Conservation (phyloP, 164 flowering plant genomes). For the Magnolia officinalis region DNA sequence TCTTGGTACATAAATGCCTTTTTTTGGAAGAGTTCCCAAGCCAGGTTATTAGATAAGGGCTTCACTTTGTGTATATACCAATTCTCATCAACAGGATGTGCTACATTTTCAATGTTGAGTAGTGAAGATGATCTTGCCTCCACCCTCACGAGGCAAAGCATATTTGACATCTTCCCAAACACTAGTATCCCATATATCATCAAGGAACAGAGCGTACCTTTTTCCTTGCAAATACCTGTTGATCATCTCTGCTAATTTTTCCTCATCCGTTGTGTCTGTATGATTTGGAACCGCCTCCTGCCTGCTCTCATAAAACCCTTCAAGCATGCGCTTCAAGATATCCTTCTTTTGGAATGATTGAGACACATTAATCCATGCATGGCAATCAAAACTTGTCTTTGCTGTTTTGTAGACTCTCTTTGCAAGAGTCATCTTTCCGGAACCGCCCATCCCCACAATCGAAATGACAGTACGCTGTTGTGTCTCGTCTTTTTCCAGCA, state of each 20-base stretch:
- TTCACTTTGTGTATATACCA: not conserved
- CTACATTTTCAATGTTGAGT: too few species aligned
- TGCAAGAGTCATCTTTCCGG: slow-evolving; percentile 8
- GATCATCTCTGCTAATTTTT: not conserved
- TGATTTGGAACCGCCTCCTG: not conserved
- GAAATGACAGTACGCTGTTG: not conserved
- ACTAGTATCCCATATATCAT: too few species aligned
- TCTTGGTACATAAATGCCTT: too few species aligned
- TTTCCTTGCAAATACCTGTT: not conserved
- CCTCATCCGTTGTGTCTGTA: not conserved
- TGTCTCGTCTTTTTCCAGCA: not conserved
- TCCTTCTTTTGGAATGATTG: not conserved
- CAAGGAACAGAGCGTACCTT: too few species aligned
- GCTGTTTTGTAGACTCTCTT: not conserved
- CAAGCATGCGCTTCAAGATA: not conserved
- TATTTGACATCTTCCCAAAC: too few species aligned
- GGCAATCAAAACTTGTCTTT: not conserved
- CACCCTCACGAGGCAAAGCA: too few species aligned
- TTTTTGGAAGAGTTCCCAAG: not conserved
- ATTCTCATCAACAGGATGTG: not conserved
- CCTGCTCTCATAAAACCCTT: not conserved
- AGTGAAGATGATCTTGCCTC: too few species aligned
- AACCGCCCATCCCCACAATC: slow-evolving; percentile 1
- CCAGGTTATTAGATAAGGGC: not conserved
- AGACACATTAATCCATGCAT: slow-evolving; percentile 2